These are phyloP conservation scores for Mitragyna speciosa DNA, from an alignment of 257 asterid genomes.

Conservation along the genomic window DNA sequence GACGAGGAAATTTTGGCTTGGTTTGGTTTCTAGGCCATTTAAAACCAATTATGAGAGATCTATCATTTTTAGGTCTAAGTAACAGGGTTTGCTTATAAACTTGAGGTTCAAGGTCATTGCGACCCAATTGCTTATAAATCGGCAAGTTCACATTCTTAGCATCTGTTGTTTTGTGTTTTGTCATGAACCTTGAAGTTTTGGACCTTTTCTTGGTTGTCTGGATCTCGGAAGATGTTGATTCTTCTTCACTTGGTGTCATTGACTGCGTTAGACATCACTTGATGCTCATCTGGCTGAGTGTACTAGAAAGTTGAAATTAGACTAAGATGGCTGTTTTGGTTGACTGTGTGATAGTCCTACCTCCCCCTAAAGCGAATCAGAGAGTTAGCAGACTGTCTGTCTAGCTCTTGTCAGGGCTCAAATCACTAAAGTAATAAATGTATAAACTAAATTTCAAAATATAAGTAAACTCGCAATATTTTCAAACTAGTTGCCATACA, in stretches of 20 bases:
- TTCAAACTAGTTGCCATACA: too few relatives aligned
- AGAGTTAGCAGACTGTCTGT: too few relatives aligned
- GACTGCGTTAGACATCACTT: background rate
- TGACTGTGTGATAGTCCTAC: too few relatives aligned
- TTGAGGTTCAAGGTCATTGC: background rate
- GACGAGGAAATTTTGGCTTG: slow-evolving; percentile 21
- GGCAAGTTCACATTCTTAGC: background rate
- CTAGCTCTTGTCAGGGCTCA: too few relatives aligned
- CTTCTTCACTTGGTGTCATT: background rate
- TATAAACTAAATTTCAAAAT: too few relatives aligned
- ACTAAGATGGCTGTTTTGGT: too few relatives aligned
- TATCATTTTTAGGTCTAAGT: background rate
- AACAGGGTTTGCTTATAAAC: background rate
- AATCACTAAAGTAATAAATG: too few relatives aligned
- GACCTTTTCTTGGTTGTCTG: background rate
- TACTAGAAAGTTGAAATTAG: background rate
- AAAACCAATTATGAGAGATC: background rate
- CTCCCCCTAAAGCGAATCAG: too few relatives aligned
- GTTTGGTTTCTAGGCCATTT: slow-evolving; percentile 6
- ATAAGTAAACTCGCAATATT: too few relatives aligned
- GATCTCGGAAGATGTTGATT: background rate
- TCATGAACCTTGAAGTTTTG: background rate
- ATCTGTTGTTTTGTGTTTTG: background rate
- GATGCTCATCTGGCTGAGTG: too few relatives aligned
- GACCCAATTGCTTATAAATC: background rate